Evolutionary conservation across 1,284 basidiomycete genomes (phyloP).

Genomic region (Ceratobasidium sp.): DNA sequence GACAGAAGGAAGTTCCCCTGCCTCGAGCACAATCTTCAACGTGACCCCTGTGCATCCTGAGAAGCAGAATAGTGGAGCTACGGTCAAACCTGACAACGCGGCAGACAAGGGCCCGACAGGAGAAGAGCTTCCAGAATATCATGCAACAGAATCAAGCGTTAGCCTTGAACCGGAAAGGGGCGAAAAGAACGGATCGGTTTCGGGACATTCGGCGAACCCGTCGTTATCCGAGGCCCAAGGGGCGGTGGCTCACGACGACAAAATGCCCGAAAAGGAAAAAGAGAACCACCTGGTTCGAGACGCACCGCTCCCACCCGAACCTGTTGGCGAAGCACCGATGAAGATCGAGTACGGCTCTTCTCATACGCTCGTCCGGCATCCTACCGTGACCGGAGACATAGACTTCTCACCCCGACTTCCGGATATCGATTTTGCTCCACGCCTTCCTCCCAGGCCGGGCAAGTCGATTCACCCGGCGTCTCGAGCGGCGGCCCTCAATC

Average conservation of each 20-base stretch:
- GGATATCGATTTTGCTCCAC: slow-evolving; percentile 71
- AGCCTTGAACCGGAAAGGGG: slow-evolving; percentile 21
- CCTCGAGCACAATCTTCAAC: slow-evolving; percentile 28
- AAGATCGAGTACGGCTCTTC: slow-evolving; percentile 69
- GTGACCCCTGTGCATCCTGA: background rate
- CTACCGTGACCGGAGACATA: slow-evolving; percentile 29
- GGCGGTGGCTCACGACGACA: slow-evolving; percentile 13
- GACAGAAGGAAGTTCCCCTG: slow-evolving; percentile 16
- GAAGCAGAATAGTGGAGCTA: slow-evolving; percentile 13
- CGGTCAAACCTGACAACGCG: slow-evolving; percentile 4
- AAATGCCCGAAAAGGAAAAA: slow-evolving; percentile 35
- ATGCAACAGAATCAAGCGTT: background rate
- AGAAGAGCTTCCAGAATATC: slow-evolving; percentile 39
- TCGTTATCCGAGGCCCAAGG: slow-evolving; percentile 28
- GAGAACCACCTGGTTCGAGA: slow-evolving; percentile 18
- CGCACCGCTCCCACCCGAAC: slow-evolving; percentile 26
- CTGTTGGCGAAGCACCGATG: slow-evolving; percentile 55
- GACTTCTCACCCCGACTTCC: slow-evolving; percentile 44
- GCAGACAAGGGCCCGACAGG: slow-evolving; percentile 3
- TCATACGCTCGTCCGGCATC: slow-evolving; percentile 60
- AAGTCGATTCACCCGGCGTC: slow-evolving; percentile 76
- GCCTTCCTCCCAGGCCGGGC: slow-evolving; percentile 68
- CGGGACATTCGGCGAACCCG: slow-evolving; percentile 39
- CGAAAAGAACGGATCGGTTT: slow-evolving; percentile 25
- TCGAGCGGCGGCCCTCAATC: slow-evolving; percentile 36